These are phyloP conservation scores for Avena eriantha DNA, from an alignment of 176 grass and related monocot genomes.

Conservation along the genomic window DNA sequence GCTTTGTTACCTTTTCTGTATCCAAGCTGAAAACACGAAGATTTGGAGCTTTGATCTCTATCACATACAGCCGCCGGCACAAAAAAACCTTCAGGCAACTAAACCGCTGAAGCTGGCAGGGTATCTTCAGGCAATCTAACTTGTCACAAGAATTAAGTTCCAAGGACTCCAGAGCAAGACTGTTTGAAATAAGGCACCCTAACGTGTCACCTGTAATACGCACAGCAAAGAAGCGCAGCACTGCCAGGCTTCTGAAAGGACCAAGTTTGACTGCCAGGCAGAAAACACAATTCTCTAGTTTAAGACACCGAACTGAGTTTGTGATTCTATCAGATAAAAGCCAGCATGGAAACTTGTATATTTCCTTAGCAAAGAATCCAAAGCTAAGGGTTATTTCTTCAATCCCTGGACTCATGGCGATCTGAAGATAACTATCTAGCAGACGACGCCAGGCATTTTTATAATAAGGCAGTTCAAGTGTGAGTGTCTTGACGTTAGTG, in stretches of 20 bases:
- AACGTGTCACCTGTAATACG: neutral
- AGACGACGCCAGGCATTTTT: neutral
- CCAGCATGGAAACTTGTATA: neutral
- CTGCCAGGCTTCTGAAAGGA: neutral
- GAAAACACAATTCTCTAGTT: neutral
- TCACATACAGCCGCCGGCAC: neutral
- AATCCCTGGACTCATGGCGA: neutral
- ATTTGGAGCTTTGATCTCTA: conserved; percentile 3
- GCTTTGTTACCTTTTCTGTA: neutral
- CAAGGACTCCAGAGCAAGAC: neutral
- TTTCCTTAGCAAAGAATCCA: neutral
- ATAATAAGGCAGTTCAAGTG: neutral
- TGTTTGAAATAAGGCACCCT: conserved; percentile 9
- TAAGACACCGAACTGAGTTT: neutral
- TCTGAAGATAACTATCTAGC: neutral
- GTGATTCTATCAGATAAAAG: conserved; percentile 10
- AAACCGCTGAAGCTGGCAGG: conserved; percentile 4
- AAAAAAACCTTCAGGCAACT: neutral
- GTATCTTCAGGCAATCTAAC: neutral
- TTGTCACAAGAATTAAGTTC: neutral
- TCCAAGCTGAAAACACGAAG: neutral
- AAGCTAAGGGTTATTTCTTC: neutral
- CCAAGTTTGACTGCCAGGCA: neutral
- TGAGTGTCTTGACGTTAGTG: neutral
- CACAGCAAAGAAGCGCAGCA: neutral